Conservation (phyloP, 2,329 filamentous ascomycete species). For the Ophiobolus disseminans region DNA sequence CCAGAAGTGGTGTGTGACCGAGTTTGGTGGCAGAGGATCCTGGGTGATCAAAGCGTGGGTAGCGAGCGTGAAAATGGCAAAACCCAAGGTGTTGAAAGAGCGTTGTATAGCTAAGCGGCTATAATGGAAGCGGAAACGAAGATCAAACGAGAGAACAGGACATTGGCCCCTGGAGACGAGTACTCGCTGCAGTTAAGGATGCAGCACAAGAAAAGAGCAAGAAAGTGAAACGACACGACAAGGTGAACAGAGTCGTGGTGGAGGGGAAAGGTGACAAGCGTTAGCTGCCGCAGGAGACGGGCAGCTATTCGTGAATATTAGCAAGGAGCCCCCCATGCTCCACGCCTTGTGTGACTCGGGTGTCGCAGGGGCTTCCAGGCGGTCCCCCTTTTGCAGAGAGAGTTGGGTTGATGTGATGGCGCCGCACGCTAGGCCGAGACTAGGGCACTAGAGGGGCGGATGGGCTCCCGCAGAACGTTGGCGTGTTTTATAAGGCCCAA, state of each 20-base stretch:
- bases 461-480: conserved; percentile 8
- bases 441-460: background rate
- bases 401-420: conserved; percentile 29
- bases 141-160: conserved; percentile 49
- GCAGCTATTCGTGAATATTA: conserved; percentile 29
- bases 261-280: conserved; percentile 34
- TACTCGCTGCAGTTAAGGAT: conserved; percentile 32
- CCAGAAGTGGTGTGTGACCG: conserved; percentile 2
- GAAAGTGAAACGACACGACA: conserved; percentile 40
- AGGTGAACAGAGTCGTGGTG: conserved; percentile 36
- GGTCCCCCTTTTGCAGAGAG: conserved; percentile 41
- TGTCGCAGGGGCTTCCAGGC: conserved; percentile 32
- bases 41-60: conserved; percentile 21
- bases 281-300: conserved; percentile 34
- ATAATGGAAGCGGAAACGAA: conserved; percentile 33
- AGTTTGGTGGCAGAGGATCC: conserved; percentile 9
- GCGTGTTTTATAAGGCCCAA: conserved; percentile 22
- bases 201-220: conserved; percentile 25
- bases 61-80: conserved; percentile 18
- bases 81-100: conserved; percentile 31
- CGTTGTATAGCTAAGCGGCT: conserved; percentile 32
- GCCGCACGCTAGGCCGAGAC: conserved; percentile 23
- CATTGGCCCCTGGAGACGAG: conserved; percentile 32
- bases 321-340: conserved; percentile 37
- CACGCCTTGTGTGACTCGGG: conserved; percentile 35